These are phyloP conservation scores for Fusarium beomiforme DNA, from an alignment of 2,329 filamentous ascomycete species.

Conservation along the genomic window DNA sequence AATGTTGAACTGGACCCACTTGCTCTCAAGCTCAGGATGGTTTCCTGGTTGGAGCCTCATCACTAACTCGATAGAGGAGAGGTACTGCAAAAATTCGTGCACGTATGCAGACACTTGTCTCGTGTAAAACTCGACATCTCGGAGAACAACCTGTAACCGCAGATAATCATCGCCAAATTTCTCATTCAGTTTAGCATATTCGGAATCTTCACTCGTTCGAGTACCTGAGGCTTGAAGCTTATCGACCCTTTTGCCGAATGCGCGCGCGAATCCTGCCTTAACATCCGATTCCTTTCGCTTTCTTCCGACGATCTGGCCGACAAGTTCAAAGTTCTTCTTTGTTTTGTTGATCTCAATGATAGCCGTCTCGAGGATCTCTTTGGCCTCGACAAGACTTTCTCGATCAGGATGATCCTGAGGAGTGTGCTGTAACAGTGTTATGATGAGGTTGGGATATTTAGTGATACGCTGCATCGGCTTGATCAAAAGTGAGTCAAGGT, in stretches of 20 bases:
- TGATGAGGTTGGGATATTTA: conserved; percentile 90
- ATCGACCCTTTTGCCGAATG: conserved; percentile 88
- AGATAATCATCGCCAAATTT: conserved; percentile 93
- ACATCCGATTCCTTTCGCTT: conserved; percentile 92
- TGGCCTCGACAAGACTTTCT: conserved; percentile 65
- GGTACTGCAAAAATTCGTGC: conserved; percentile 81
- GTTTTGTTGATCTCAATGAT: conserved; percentile 91
- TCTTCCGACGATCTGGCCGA: conserved; percentile 86
- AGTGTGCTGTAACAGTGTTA: conserved; percentile 81
- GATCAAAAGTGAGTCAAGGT: conserved; percentile 93
- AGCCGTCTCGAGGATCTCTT: conserved; percentile 68
- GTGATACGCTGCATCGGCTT: conserved; percentile 96
- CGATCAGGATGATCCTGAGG: conserved; percentile 86
- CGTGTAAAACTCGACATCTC: conserved; percentile 93
- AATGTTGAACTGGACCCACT: conserved; percentile 92
- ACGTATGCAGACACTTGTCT: conserved; percentile 84
- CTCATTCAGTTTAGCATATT: conserved; percentile 83
- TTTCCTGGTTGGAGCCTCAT: conserved; percentile 77
- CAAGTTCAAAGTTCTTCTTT: conserved; percentile 93
- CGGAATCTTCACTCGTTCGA: conserved; percentile 77
- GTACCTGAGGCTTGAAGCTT: conserved; percentile 75
- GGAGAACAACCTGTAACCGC: conserved; percentile 88
- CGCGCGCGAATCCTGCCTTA: conserved; percentile 83
- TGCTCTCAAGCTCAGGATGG: conserved; percentile 88
- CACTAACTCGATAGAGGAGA: conserved; percentile 83